Evolutionary conservation across 1,139 yeast genomes (phyloP), one percentile per base, ranked within the genome.

Genomic region (Sugiyamaella neomexicana): DNA sequence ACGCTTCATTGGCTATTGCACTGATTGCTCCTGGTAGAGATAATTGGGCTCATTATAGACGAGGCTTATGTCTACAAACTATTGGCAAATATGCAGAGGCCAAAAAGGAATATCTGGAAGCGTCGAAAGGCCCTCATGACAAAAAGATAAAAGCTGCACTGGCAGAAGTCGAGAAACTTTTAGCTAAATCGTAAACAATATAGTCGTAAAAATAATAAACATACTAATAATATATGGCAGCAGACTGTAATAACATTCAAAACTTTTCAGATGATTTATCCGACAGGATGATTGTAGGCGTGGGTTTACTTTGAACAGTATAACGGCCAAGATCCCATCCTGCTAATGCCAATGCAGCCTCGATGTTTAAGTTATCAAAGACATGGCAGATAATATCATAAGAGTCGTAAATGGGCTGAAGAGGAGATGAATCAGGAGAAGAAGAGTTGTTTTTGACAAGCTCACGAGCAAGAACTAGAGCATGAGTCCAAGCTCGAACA

Each of bases 1-100:
- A 91, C 67, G 84, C 95, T 1, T 93, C 89, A 59, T 73, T 91
- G 72, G 76, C 91, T 61, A 73, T 86, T 69, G 79, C 81, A 56
- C 80, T 89, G 70, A 82, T 82, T 65, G 76, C 85, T 8, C 37
- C 37, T 32, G 12, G 12, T 50, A 67, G 65, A 54, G 79, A 83
- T 13, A 85, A 96, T 9, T 95, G 88, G 60, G 86, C 89, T 68
- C 88, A 87, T 67, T 80, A 86, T 62, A 81, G 98, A 72, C 81
- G 89, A 66, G 95, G 95, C 1, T 84, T 86, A 54, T 85, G 93
- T 57, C 77, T 83, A 63, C 75, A 76, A 67, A 82, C 85, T 60
- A 75, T 91, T 68, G 89, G 88, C 2, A 83, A 84, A 67, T 79
- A 81, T 61, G 81, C 79, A 50, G 86, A 81, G 31, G 95, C 97